Evolutionary conservation across 75 land plant species (phyloP), one percentile per base, ranked within the genome.

Genomic region (Picea sitchensis): DNA sequence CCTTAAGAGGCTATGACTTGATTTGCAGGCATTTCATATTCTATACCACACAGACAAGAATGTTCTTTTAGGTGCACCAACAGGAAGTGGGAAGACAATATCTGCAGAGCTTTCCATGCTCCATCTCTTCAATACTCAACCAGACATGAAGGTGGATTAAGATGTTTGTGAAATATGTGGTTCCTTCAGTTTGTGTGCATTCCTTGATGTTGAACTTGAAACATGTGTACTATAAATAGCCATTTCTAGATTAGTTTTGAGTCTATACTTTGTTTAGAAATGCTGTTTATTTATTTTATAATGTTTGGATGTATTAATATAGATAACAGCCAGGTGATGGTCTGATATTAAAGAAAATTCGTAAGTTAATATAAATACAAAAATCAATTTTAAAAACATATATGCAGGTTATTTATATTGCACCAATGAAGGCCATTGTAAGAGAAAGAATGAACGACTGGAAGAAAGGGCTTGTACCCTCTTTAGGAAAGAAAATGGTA

Each of bases 1-100:
- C n/a, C n/a, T n/a, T n/a, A n/a, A n/a, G n/a, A n/a, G n/a, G n/a
- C n/a, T n/a, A n/a, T n/a, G n/a, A n/a, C n/a, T n/a, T n/a, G n/a
- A n/a, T n/a, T n/a, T n/a, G n/a, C n/a, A n/a, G n/a, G n/a, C 87
- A 69, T 14, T 69, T 30, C 13, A 61, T 21, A 23, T 89, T 36
- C 83, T 96, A 56, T 94, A 96, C 79, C 99, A 96, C 81, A 90
- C 98, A 26, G 95, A 94, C 54, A 82, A 85, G 73, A 97, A 91
- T 89, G 92, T 95, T 67, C 95, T 94, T 23, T 79, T 97, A 64
- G 98, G 99, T 38, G 99, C 99, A 65, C 98, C 98, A 15, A 97
- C 95, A 23, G 98, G 99, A 65, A 97, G 99, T 92, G 99, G 98
- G 63, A 97, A 97, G 88, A 97, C 99, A 6, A 97, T 97, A 79